These are phyloP conservation scores for Phlebiopsis flavidoalba DNA, from an alignment of 768 basidiomycete species.

Conservation along the genomic window DNA sequence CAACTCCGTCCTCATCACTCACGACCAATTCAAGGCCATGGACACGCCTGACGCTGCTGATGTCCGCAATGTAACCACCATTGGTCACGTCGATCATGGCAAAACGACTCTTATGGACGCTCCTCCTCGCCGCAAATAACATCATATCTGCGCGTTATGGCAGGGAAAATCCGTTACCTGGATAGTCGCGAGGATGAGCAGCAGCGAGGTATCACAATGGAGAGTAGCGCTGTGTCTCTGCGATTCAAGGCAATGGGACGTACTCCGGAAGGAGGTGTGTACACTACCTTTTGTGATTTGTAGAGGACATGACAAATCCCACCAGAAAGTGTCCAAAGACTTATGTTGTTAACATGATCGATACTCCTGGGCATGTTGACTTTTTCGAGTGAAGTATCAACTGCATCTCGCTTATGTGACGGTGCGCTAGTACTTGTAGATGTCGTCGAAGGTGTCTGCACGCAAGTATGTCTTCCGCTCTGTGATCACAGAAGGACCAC, in stretches of 20 bases:
- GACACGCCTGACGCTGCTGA: conserved; percentile 29
- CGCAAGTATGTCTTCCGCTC: conserved; percentile 59
- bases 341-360: conserved; percentile 92
- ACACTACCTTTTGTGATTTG: conserved; percentile 2
- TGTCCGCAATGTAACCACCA: conserved; percentile 76
- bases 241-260: conserved; percentile 77
- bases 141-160: conserved; percentile 94
- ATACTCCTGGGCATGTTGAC: conserved; percentile 98
- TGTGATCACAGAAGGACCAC: conserved; percentile 73
- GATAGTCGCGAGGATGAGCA: conserved; percentile 97
- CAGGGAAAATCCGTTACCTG: conserved; percentile 92
- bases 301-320: conserved; percentile 29
- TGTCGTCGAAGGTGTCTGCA: conserved; percentile 97
- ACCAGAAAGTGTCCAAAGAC: conserved; percentile 55
- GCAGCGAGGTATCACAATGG: conserved; percentile 98
- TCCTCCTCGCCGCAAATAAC: conserved; percentile 92
- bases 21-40: neutral
- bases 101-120: conserved; percentile 96
- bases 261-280: conserved; percentile 51
- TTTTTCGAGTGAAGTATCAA: conserved; percentile 95
- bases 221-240: conserved; percentile 90
- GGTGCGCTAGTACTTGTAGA: conserved; percentile 95
- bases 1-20: neutral
- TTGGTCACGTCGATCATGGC: conserved; percentile 93
- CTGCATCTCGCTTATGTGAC: conserved; percentile 89